Percentiles rank a stretch among this genome's conserved stretches.
These are phyloP conservation scores for Erythrophleum ivorense DNA, from an alignment of 331 rosid species.

Conservation along the genomic window DNA sequence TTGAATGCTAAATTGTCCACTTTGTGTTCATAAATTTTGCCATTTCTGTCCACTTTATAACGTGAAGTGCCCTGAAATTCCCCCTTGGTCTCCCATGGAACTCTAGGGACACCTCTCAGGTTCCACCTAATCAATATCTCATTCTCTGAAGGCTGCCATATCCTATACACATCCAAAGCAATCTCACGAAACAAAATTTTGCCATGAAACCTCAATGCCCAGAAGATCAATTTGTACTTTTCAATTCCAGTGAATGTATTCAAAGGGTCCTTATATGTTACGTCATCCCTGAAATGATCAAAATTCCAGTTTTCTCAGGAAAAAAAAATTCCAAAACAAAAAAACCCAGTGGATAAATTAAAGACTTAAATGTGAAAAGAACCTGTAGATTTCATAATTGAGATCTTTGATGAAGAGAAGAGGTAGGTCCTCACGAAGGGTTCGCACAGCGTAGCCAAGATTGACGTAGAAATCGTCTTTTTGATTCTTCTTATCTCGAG, in stretches of 20 bases:
- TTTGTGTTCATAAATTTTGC: slow-evolving; percentile 90
- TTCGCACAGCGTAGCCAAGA: slow-evolving; percentile 87
- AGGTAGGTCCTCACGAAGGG: slow-evolving; percentile 90
- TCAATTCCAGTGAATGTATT: slow-evolving; percentile 89
- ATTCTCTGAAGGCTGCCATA: slow-evolving; percentile 98
- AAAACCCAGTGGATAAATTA: slow-evolving; percentile 1
- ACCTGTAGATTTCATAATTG: slow-evolving; percentile 92
- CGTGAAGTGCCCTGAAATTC: slow-evolving; percentile 93
- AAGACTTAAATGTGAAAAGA: slow-evolving; percentile 38
- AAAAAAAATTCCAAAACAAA: background rate
- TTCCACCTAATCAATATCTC: slow-evolving; percentile 88
- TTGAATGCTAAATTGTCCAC: slow-evolving; percentile 92
- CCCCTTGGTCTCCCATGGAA: slow-evolving; percentile 95
- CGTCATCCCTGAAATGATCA: slow-evolving; percentile 76
- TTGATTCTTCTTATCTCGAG: slow-evolving; percentile 59
- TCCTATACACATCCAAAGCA: slow-evolving; percentile 71
- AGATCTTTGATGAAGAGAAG: slow-evolving; percentile 79
- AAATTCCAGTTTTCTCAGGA: slow-evolving; percentile 38
- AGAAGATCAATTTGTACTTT: slow-evolving; percentile 84
- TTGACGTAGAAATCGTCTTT: slow-evolving; percentile 84
- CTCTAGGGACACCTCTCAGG: slow-evolving; percentile 86
- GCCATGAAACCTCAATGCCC: slow-evolving; percentile 95
- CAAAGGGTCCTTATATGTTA: slow-evolving; percentile 80
- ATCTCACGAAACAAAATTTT: slow-evolving; percentile 80
- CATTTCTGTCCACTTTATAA: slow-evolving; percentile 79